These are phyloP conservation scores for Mortierella alpina DNA, from an alignment of 192 early-diverging fungal genomes.

Conservation along the genomic window DNA sequence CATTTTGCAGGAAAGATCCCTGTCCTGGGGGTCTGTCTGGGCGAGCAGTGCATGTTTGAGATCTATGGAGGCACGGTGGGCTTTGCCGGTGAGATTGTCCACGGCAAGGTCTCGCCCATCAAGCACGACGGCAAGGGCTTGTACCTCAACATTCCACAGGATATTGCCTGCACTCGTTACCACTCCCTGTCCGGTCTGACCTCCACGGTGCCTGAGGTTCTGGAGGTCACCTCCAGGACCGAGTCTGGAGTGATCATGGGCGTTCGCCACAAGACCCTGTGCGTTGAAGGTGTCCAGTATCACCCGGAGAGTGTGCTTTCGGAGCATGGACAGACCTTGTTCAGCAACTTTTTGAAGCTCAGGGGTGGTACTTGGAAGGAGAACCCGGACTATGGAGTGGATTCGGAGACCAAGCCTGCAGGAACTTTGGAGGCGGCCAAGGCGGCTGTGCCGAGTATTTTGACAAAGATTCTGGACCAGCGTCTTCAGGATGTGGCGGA, in stretches of 20 bases:
- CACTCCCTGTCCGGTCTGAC: conserved; percentile 95
- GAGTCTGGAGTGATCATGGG: conserved; percentile 93
- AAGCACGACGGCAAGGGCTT: conserved; percentile 92
- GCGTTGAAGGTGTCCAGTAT: conserved; percentile 97
- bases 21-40: conserved; percentile 96
- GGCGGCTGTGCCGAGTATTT: conserved; percentile 69
- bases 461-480: conserved; percentile 85
- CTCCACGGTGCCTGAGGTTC: conserved; percentile 78
- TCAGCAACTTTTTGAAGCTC: conserved; percentile 92
- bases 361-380: conserved; percentile 88
- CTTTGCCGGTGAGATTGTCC: conserved; percentile 95
- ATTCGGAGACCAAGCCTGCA: conserved; percentile 61
- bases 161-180: conserved; percentile 92
- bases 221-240: conserved; percentile 91
- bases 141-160: conserved; percentile 86
- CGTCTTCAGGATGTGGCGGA: conserved; percentile 81
- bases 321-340: conserved; percentile 88
- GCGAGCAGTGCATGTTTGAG: conserved; percentile 98
- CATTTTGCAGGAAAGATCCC: conserved; percentile 96
- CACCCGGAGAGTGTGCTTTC: conserved; percentile 98
- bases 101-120: conserved; percentile 95
- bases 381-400: conserved; percentile 62
- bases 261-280: conserved; percentile 87
- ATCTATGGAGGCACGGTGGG: conserved; percentile 93
- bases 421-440: conserved; percentile 49